A percentile compares a stretch with the other conserved stretches of the same genome.
phyloP scores from a whole-genome alignment of 257 asterid species.

The Perilla frutescens region DNA sequence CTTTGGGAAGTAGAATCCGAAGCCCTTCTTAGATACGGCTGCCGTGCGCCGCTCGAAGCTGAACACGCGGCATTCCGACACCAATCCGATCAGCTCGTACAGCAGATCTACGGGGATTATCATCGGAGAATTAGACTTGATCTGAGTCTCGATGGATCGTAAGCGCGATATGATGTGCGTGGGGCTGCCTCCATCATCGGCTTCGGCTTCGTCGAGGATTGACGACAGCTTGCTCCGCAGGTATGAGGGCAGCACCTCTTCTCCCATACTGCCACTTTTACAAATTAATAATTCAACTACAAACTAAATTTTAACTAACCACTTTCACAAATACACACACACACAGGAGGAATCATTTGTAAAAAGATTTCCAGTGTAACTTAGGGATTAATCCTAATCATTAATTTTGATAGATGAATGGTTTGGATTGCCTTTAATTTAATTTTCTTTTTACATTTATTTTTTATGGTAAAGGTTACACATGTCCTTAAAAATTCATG shows the following conservation, averaged over 20 bases:
- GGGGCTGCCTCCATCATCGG: background rate
- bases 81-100: slow-evolving; percentile 5
- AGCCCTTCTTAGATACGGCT: background rate
- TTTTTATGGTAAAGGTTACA: too few relatives aligned
- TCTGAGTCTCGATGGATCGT: background rate
- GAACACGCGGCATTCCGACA: slow-evolving; percentile 25
- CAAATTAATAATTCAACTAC: too few relatives aligned
- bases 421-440: too few relatives aligned
- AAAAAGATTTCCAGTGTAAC: too few relatives aligned
- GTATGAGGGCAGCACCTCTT: background rate
- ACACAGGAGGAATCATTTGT: too few relatives aligned
- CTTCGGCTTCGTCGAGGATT: background rate
- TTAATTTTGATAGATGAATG: too few relatives aligned
- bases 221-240: background rate
- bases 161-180: background rate
- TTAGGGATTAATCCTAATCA: too few relatives aligned
- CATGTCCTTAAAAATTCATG: too few relatives aligned
- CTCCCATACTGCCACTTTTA: background rate
- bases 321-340: too few relatives aligned
- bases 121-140: background rate
- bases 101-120: background rate
- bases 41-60: background rate
- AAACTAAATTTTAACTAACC: too few relatives aligned
- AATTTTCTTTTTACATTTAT: too few relatives aligned
- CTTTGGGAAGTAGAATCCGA: background rate